Base-by-base conservation (phyloP, 768 basidiomycete genomes). In the Auriculariales sp. region DNA sequence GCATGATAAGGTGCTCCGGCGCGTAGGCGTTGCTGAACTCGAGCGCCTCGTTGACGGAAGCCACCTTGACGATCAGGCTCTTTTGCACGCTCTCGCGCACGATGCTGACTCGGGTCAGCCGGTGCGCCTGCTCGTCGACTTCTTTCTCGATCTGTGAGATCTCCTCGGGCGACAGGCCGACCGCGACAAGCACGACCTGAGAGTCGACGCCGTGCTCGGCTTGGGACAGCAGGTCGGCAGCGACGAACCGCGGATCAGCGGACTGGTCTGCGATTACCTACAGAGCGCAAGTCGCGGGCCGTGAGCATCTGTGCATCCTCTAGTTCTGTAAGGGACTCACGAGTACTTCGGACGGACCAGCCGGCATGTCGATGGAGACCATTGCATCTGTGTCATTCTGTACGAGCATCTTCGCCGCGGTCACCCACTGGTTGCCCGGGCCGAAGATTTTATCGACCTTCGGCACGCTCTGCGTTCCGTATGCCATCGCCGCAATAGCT, bases 361-460 rank as follows among this genome's bases (percentile, higher is more conserved):
- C 95, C 46, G 95, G 95, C 90, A 99, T 98, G 65, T 99, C 95
- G 58, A 98, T 99, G 14, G 89, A 86, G 5, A 97, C 92, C 54
- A 93, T 65, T 7, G 95, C 94, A 58, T 93, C 87, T 11, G 93
- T 93, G 61, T 99, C 95, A 64, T 98, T 99, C 62, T 97, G 93
- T 24, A 99, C 94, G 49, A 94, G 67, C 95, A 99, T 97, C 70
- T 99, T 99, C 47, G 94, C 95, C 1, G 95, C 95, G 2, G 94
- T 99, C 22, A 99, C 95, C 91, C 93, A 99, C 64, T 98, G 95
- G 62, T 99, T 99, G 24, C 95, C 95, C 4, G 95, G 95, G 7
- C 95, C 95, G 60, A 98, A 94, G 57, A 99, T 92, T 70, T 99
- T 99, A 72, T 99, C 95, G 24, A 97, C 94, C 66, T 99, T 98